Conservation (phyloP, 2,329 filamentous ascomycete species). For the Ceratocystis variospora region DNA sequence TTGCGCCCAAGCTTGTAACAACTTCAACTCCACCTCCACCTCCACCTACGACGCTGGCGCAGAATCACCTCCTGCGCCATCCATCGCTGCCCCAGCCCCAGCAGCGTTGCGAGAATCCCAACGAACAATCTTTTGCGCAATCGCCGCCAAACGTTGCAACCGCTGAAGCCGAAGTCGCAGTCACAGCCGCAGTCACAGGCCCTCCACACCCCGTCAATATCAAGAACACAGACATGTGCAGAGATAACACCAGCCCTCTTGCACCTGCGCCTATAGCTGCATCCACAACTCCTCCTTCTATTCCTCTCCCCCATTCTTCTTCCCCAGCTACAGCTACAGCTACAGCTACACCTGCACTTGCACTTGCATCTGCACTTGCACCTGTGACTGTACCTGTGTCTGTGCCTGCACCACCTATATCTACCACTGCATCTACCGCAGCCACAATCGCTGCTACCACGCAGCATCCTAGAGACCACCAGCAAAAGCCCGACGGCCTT, state of each 20-base stretch:
- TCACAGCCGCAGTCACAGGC: not conserved
- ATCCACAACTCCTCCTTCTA: not conserved
- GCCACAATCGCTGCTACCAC: too few species aligned
- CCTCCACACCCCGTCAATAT: not conserved
- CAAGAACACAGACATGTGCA: constrained; percentile 1
- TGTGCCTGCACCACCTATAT: not conserved
- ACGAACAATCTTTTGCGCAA: not conserved
- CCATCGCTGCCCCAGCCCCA: not conserved
- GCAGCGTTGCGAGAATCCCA: too few species aligned
- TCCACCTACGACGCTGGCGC: not conserved
- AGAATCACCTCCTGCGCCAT: not conserved
- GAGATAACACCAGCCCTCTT: not conserved
- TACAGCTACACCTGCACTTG: not conserved
- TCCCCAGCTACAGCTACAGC: not conserved
- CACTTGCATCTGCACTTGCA: not conserved
- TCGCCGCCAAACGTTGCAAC: constrained; percentile 1
- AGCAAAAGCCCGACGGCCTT: not conserved
- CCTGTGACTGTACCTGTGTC: not conserved
- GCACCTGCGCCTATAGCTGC: constrained; percentile 1
- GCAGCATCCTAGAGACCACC: constrained; percentile 4
- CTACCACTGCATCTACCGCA: too few species aligned
- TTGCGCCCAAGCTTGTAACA: not conserved
- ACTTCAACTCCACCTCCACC: too few species aligned
- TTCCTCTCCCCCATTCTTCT: not conserved
- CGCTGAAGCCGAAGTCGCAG: constrained; percentile 2